phyloP scores from a whole-genome alignment of 2,329 filamentous ascomycete genomes.

The Clarireedia monteithiana region DNA sequence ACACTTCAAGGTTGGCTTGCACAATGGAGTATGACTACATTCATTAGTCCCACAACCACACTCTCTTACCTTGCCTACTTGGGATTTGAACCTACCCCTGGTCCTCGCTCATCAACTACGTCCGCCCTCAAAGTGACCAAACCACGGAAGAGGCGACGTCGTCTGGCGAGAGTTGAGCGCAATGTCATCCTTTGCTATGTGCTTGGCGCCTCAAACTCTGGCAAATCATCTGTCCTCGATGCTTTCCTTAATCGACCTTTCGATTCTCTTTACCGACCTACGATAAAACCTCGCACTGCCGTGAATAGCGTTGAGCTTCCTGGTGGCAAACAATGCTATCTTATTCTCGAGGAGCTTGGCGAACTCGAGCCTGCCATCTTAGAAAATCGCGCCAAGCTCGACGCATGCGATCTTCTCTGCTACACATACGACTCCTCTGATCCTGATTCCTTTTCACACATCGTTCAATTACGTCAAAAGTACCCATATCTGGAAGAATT shows the following conservation, averaged over 20 bases:
- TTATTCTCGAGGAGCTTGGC: conserved; percentile 91
- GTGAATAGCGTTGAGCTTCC: conserved; percentile 96
- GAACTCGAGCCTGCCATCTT: conserved; percentile 92
- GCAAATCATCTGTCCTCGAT: conserved; percentile 86
- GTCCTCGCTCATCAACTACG: conserved; percentile 68
- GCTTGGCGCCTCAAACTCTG: conserved; percentile 74
- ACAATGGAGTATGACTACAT: conserved; percentile 99
- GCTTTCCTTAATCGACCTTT: conserved; percentile 88
- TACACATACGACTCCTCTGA: conserved; percentile 97
- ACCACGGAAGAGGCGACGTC: conserved; percentile 73
- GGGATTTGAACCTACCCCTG: conserved; percentile 79
- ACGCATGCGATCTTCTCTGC: conserved; percentile 88
- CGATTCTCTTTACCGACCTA: conserved; percentile 76
- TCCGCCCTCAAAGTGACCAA: conserved; percentile 89
- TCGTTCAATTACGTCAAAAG: conserved; percentile 70
- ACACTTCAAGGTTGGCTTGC: conserved; percentile 97
- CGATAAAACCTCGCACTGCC: conserved; percentile 86
- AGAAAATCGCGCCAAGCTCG: conserved; percentile 83
- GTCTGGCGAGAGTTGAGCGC: conserved; percentile 78
- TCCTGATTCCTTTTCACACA: conserved; percentile 89
- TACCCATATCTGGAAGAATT: conserved; percentile 82
- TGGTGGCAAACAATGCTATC: conserved; percentile 92
- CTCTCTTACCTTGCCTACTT: conserved; percentile 94
- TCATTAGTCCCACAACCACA: conserved; percentile 89
- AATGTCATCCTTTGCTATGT: conserved; percentile 95